Evolutionary conservation across 2,329 filamentous ascomycete species (phyloP), one percentile per base, ranked within the genome.

Genomic region (Aspergillus amoenus): DNA sequence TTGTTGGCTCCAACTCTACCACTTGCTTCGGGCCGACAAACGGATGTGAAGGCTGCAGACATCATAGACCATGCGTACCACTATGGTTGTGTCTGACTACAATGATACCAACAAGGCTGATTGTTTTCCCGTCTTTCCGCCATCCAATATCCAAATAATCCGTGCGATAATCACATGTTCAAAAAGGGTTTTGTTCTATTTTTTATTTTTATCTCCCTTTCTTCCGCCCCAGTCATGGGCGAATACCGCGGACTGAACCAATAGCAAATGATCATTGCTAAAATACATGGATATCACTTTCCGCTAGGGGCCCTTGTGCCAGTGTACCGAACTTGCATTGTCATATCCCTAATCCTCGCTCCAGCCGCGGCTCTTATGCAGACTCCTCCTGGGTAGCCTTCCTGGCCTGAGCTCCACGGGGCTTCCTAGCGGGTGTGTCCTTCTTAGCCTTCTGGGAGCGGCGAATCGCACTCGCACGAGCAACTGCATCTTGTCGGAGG

Each of bases 381-480:
- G 69, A 70, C 61, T 68, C 67, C 66, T 71, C 61, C 67, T 72
- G 70, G 46, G 70, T 81, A 65, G 87, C 88, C 83, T 89, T 88
- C 81, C 84, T 71, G 71, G 90, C 90, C 84, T 92, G 91, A 67
- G 82, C 82, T 69, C 93, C 92, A 73, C 91, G 85, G 69, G 83
- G 82, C 87, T 96, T 95, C 73, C 78, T 75, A 80, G 87, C 86
- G 69, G 85, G 85, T 64, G 81, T 79, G 61, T 88, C 83, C 88
- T 95, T 95, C 80, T 88, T 86, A 68, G 88, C 81, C 76, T 83
- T 84, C 85, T 95, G 89, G 70, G 89, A 87, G 73, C 83, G 82
- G 78, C 88, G 89, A 82, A 96, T 85, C 72, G 92, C 91, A 72
- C 88, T 92, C 74, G 89, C 91, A 73, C 94, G 91, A 79, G 91